Percentiles rank a stretch among this genome's conserved stretches.
These are phyloP conservation scores for Leccinum subgranulosum DNA, from an alignment of 768 basidiomycete species.

Conservation along the genomic window DNA sequence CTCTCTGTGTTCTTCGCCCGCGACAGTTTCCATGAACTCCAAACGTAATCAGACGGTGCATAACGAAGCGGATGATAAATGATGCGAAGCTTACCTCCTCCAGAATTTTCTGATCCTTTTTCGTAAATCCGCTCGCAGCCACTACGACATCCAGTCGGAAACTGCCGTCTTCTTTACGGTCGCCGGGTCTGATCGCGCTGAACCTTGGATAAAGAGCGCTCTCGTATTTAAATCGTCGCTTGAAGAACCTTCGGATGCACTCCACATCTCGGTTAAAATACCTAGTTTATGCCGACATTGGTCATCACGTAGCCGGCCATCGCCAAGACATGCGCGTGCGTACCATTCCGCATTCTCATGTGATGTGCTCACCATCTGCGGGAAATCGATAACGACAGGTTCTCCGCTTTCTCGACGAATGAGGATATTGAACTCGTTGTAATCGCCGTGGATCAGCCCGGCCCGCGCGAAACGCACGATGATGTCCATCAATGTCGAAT, in stretches of 20 bases:
- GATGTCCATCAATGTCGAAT: constrained; percentile 90
- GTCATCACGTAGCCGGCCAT: constrained; percentile 7
- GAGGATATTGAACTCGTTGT: constrained; percentile 99
- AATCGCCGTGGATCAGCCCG: constrained; percentile 98
- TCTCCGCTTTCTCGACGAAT: constrained; percentile 73
- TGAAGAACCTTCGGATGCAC: constrained; percentile 92
- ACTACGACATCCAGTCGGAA: constrained; percentile 89
- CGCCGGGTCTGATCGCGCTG: constrained; percentile 38
- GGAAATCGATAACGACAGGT: constrained; percentile 95
- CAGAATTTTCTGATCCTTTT: constrained; percentile 75
- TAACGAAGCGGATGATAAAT: constrained; percentile 18
- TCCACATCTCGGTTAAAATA: constrained; percentile 99
- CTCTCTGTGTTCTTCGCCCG: constrained; percentile 33
- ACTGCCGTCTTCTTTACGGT: constrained; percentile 39
- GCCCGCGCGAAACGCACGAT: constrained; percentile 92
- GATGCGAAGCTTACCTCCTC: constrained; percentile 64
- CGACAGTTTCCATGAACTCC: constrained; percentile 66
- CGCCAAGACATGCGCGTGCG: constrained; percentile 24
- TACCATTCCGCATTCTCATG: constrained; percentile 97
- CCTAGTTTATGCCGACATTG: constrained; percentile 44
- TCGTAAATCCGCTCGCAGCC: constrained; percentile 89
- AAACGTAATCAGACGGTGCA: constrained; percentile 21
- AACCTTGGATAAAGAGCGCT: constrained; percentile 87
- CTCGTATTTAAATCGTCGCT: constrained; percentile 88
- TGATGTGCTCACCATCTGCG: constrained; percentile 98